A percentile compares a stretch with the other conserved stretches of the same genome.
phyloP scores from a whole-genome alignment of 1,284 basidiomycete genomes.

The Cryptococcus sp. region DNA sequence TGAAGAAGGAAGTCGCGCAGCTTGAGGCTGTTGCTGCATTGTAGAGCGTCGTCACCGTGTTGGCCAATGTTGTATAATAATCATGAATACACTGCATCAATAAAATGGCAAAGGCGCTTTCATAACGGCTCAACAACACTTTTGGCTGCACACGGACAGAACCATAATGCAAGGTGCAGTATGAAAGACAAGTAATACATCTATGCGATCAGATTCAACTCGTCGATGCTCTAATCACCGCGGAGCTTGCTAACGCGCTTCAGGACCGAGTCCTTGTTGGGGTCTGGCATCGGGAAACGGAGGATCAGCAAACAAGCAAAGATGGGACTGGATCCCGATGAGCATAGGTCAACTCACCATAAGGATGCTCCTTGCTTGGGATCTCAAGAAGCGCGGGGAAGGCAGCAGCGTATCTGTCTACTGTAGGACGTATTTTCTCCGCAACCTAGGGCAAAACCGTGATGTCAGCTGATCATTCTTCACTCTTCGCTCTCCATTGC shows the following conservation, averaged over 20 bases:
- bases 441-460: conserved; percentile 64
- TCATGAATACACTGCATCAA: too few relatives aligned
- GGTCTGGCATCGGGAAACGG: conserved; percentile 63
- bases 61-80: too few relatives aligned
- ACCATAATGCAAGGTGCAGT: not conserved
- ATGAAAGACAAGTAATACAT: not conserved
- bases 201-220: not conserved
- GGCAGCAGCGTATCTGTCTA: conserved; percentile 92
- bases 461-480: conserved; percentile 3
- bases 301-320: conserved; percentile 1
- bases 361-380: conserved; percentile 72
- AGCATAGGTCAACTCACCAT: conserved; percentile 60
- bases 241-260: conserved; percentile 97
- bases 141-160: not conserved
- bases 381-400: conserved; percentile 98
- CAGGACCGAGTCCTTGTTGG: conserved; percentile 92
- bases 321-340: not conserved
- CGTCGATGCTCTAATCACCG: conserved; percentile 65
- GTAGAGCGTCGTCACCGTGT: too few relatives aligned
- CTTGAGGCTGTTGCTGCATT: conserved; percentile 23
- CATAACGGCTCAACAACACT: not conserved
- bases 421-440: conserved; percentile 92
- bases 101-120: too few relatives aligned
- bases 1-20: conserved; percentile 42
- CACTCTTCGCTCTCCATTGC: too few relatives aligned